Conservation (phyloP, 2,329 filamentous ascomycete species). For the Calonectria pseudoturangicola region DNA sequence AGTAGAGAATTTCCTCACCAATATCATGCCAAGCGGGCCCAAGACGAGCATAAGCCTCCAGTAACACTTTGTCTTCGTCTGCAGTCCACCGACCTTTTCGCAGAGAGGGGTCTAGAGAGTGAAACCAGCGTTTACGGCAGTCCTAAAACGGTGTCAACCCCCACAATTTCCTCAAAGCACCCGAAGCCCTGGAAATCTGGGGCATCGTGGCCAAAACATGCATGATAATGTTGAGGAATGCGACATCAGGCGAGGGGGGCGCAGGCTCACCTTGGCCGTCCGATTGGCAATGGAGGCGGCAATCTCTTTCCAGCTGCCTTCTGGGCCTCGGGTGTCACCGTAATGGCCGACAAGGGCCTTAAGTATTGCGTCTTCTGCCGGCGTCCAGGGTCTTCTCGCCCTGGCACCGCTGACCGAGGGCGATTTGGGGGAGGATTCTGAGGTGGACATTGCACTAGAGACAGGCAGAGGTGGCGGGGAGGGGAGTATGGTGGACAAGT, state of each 20-base stretch:
- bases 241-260: constrained; percentile 9
- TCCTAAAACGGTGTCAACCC: constrained; percentile 44
- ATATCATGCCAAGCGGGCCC: constrained; percentile 55
- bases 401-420: constrained; percentile 47
- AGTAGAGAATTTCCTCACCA: constrained; percentile 38
- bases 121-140: constrained; percentile 57
- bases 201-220: constrained; percentile 2
- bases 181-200: background rate
- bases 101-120: constrained; percentile 55
- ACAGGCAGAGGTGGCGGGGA: background rate
- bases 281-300: constrained; percentile 50
- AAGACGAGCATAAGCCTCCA: constrained; percentile 54
- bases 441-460: constrained; percentile 47
- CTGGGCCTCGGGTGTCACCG: constrained; percentile 52
- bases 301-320: constrained; percentile 56
- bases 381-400: constrained; percentile 52
- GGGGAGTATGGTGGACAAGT: background rate
- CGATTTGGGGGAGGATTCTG: constrained; percentile 50
- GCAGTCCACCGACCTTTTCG: constrained; percentile 56
- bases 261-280: constrained; percentile 53
- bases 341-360: constrained; percentile 55
- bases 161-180: background rate
- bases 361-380: constrained; percentile 53
- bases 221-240: background rate
- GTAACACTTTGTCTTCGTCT: constrained; percentile 55